Percentiles rank a stretch among this genome's conserved stretches.
Conservation (phyloP, 257 asterid species). For the Solanum piurae region DNA sequence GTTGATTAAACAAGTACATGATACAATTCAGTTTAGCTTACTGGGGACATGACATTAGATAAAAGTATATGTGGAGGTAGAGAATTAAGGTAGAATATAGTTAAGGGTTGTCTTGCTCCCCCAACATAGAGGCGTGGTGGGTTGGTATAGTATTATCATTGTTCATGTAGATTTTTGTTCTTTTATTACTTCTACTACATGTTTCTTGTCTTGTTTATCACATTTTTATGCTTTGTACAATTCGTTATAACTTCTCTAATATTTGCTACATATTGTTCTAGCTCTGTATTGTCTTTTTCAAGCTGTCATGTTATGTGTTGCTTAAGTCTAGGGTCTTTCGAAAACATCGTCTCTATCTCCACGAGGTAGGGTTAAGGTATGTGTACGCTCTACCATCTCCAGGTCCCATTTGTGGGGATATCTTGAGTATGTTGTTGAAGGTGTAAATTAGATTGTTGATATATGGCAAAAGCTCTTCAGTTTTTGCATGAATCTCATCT, state of each 20-base stretch:
- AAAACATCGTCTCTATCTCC: neutral
- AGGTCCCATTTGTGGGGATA: neutral
- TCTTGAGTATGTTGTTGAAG: neutral
- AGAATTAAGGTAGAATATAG: neutral
- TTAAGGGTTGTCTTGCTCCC: neutral
- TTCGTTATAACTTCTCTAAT: too few species aligned
- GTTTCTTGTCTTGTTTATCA: too few species aligned
- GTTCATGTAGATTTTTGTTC: too few species aligned
- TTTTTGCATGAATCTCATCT: neutral
- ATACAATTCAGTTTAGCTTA: neutral
- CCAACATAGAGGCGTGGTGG: too few species aligned
- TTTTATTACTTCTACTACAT: too few species aligned
- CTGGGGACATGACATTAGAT: neutral
- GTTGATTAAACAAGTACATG: neutral
- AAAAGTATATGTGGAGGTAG: neutral
- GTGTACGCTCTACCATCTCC: neutral
- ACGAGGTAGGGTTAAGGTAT: neutral
- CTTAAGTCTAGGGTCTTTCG: neutral
- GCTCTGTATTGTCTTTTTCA: neutral
- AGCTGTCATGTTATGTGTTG: neutral
- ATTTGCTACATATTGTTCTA: neutral
- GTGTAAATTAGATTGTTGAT: neutral
- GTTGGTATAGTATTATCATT: neutral
- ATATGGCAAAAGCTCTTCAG: neutral
- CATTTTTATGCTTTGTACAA: too few species aligned